Base-by-base conservation (phyloP, 192 early-diverging fungal genomes). In the Dimargaris xerosporica region DNA sequence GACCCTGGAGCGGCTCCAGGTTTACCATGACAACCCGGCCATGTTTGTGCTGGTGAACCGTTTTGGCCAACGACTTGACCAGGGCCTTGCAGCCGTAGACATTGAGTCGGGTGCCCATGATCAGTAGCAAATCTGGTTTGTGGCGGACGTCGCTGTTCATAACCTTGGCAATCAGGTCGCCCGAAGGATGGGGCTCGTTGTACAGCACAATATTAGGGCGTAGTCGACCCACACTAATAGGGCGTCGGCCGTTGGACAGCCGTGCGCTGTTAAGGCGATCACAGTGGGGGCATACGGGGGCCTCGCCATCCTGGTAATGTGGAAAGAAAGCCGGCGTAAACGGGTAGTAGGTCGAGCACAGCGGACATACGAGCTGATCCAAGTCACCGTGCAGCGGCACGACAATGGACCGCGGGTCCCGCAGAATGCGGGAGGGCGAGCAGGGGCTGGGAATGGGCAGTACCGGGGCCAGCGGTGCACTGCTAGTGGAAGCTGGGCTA, bases 91-190 rank as follows among this genome's bases (percentile, higher is more conserved):
- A 73, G 7, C 87, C 91, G 43, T 80, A 75, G 25, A 94, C 86
- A 68, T 88, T 89, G 30, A 94, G 78, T 17, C 85, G 88, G 16
- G 91, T 94, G 12, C 91, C 91, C 83, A 94, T 89, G 30, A 94
- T 85, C 39, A 94, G 74, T 58, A 94, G 56, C 26, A 91, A 66
- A 66, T 92, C 91, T 5, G 88, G 85, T 15, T 73, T 73, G 56
- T 65, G 74, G 61, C 75, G 70, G 41, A 84, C 61, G 61, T 88
- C 86, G 54, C 50, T 73, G 34, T 70, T 43, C 39, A 78, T 76
- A 47, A 84, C 70, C 54, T 77, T 66, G 61, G 80, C 81, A 73
- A 85, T 88, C 15, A 74, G 66, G 16, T 85, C 83, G 5, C 88
- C 90, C 61, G 80, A 65, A 1, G 83, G 70, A 68, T 94, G 91